Evolutionary conservation across 2,329 filamentous ascomycete species (phyloP).

Genomic region (Leptographium procerum): DNA sequence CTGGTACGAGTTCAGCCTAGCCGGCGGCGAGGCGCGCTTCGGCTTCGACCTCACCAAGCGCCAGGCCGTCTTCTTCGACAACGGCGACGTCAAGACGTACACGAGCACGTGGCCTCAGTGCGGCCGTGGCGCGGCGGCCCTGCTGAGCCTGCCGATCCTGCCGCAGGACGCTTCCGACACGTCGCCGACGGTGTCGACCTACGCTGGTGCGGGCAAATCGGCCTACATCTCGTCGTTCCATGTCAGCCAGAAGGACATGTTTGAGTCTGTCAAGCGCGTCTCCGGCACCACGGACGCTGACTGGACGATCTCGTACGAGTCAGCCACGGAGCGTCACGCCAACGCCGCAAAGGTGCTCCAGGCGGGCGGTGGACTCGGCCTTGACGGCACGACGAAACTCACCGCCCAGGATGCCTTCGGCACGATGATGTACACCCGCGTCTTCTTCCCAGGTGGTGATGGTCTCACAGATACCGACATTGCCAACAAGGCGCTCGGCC

Average conservation of each 20-base stretch:
- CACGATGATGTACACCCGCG: conserved; percentile 41
- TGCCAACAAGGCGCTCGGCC: conserved; percentile 41
- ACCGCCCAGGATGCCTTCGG: conserved; percentile 28
- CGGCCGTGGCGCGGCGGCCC: conserved; percentile 23
- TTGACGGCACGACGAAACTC: conserved; percentile 23
- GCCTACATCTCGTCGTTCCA: conserved; percentile 46
- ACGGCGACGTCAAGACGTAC: conserved; percentile 44
- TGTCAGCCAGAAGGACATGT: conserved; percentile 52
- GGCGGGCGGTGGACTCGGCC: background rate
- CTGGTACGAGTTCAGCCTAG: conserved; percentile 42
- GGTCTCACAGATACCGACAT: conserved; percentile 26
- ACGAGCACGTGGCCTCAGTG: conserved; percentile 48
- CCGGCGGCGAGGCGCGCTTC: conserved; percentile 13
- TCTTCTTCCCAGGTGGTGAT: conserved; percentile 38
- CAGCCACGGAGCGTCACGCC: conserved; percentile 32
- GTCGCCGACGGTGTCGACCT: conserved; percentile 7
- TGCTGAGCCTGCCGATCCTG: conserved; percentile 30
- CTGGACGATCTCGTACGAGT: conserved; percentile 45
- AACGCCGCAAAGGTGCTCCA: conserved; percentile 32
- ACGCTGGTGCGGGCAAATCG: background rate
- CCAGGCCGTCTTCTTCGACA: conserved; percentile 32
- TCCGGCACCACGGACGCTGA: conserved; percentile 44
- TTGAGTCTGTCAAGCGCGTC: conserved; percentile 48
- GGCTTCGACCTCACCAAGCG: conserved; percentile 17
- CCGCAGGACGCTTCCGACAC: conserved; percentile 1